Conservation (phyloP, 179 eudicot genomes). For the Corrigiola litoralis region DNA sequence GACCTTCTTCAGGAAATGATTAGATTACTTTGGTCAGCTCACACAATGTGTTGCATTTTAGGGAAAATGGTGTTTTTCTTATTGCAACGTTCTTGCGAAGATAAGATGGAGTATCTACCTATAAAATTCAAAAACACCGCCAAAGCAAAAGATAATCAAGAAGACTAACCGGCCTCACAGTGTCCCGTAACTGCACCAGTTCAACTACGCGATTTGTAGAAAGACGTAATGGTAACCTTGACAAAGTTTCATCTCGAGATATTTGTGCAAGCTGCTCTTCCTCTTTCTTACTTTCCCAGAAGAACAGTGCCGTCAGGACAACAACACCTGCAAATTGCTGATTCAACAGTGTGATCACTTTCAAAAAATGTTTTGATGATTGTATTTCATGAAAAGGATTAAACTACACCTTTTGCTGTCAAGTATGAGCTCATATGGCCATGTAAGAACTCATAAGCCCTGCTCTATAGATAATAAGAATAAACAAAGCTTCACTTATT, state of each 20-base stretch:
- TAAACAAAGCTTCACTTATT: background rate
- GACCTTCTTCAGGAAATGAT: too few relatives aligned
- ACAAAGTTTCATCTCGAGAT: slow-evolving; percentile 82
- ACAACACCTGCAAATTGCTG: slow-evolving; percentile 81
- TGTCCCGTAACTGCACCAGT: slow-evolving; percentile 89
- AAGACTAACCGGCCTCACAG: slow-evolving; percentile 87
- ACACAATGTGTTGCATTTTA: background rate
- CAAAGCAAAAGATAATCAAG: background rate
- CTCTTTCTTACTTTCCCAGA: slow-evolving; percentile 97
- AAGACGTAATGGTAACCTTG: slow-evolving; percentile 94
- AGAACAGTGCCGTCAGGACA: slow-evolving; percentile 63
- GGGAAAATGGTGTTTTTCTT: too few relatives aligned
- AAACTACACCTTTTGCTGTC: background rate
- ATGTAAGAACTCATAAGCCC: too few relatives aligned
- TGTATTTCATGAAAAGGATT: background rate
- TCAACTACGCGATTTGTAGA: slow-evolving; percentile 94
- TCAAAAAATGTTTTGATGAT: slow-evolving; percentile 15
- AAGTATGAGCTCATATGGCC: too few relatives aligned
- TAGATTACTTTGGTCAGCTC: background rate
- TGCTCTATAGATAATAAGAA: too few relatives aligned
- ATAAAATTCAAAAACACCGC: too few relatives aligned
- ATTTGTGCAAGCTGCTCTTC: slow-evolving; percentile 94
- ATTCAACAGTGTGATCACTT: slow-evolving; percentile 46
- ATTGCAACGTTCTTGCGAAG: too few relatives aligned
- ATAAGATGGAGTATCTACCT: too few relatives aligned